These are phyloP conservation scores for Hansenula lynferdii DNA, from an alignment of 1,139 yeast genomes.

Conservation along the genomic window DNA sequence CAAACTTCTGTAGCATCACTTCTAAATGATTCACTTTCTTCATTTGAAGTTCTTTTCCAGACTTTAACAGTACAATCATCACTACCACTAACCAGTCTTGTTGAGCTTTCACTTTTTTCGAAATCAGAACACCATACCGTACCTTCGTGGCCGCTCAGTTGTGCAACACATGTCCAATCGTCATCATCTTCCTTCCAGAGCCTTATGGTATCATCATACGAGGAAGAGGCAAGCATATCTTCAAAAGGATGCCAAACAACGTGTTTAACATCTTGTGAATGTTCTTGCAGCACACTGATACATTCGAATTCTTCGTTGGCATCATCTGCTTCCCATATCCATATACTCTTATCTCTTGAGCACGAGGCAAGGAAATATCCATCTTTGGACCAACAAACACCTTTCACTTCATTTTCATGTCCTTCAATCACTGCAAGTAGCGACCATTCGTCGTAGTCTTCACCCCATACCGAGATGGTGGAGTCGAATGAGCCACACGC, in stretches of 20 bases:
- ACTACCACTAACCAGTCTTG: slow-evolving; percentile 70
- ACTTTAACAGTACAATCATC: slow-evolving; percentile 74
- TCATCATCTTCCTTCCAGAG: slow-evolving; percentile 84
- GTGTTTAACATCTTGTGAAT: slow-evolving; percentile 89
- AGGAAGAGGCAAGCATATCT: slow-evolving; percentile 71
- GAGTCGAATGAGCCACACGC: slow-evolving; percentile 95
- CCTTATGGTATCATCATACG: slow-evolving; percentile 87
- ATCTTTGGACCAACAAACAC: slow-evolving; percentile 81
- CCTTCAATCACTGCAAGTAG: slow-evolving; percentile 94
- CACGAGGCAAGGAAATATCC: slow-evolving; percentile 85
- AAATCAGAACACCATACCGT: slow-evolving; percentile 93
- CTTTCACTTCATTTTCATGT: slow-evolving; percentile 92
- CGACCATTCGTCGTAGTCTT: slow-evolving; percentile 67
- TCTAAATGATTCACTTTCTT: slow-evolving; percentile 16
- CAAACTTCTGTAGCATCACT: slow-evolving; percentile 65
- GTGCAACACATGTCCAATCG: slow-evolving; percentile 88
- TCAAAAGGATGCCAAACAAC: slow-evolving; percentile 81
- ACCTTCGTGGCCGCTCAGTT: slow-evolving; percentile 78
- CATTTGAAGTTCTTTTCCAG: slow-evolving; percentile 50
- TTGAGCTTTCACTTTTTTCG: slow-evolving; percentile 33
- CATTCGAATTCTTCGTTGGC: slow-evolving; percentile 95
- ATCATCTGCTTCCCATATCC: slow-evolving; percentile 99
- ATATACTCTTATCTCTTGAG: slow-evolving; percentile 90
- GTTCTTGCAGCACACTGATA: slow-evolving; percentile 88
- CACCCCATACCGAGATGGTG: slow-evolving; percentile 88